phyloP scores from a whole-genome alignment of 1,284 basidiomycete species.

The Somion occarium region DNA sequence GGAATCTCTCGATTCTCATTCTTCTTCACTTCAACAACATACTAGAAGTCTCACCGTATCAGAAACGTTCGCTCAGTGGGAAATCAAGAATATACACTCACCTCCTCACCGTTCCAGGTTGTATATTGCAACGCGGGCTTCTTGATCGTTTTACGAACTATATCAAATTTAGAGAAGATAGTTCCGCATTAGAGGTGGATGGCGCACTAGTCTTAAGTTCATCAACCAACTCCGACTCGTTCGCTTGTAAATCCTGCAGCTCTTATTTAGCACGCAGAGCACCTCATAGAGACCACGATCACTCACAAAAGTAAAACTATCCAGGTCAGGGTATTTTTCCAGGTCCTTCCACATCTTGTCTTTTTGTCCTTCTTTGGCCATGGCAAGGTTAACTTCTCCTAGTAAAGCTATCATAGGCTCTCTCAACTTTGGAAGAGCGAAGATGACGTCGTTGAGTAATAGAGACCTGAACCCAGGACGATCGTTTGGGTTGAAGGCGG shows the following conservation, averaged over 20 bases:
- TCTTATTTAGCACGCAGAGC: background rate
- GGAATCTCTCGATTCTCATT: constrained; percentile 71
- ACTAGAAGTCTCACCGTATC: constrained; percentile 42
- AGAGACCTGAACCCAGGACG: constrained; percentile 57
- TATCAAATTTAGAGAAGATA: background rate
- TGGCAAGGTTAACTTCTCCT: constrained; percentile 54
- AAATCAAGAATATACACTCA: constrained; percentile 26
- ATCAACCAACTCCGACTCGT: constrained; percentile 71
- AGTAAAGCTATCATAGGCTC: constrained; percentile 56
- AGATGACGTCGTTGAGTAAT: constrained; percentile 71
- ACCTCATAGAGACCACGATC: background rate
- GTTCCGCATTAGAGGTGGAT: background rate
- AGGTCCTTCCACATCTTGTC: constrained; percentile 72
- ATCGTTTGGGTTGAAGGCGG: constrained; percentile 50
- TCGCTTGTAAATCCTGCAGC: constrained; percentile 48
- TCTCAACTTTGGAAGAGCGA: constrained; percentile 62
- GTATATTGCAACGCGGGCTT: constrained; percentile 78
- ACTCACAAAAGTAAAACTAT: constrained; percentile 41
- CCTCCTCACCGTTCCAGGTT: constrained; percentile 67
- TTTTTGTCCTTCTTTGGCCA: constrained; percentile 68
- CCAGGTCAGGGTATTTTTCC: constrained; percentile 66
- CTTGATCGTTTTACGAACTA: constrained; percentile 72
- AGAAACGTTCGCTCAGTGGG: background rate
- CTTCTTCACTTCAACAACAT: constrained; percentile 74
- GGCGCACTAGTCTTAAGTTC: constrained; percentile 69